Base-by-base conservation (phyloP, 805 yeast species). In the Candida dajiaensis region DNA sequence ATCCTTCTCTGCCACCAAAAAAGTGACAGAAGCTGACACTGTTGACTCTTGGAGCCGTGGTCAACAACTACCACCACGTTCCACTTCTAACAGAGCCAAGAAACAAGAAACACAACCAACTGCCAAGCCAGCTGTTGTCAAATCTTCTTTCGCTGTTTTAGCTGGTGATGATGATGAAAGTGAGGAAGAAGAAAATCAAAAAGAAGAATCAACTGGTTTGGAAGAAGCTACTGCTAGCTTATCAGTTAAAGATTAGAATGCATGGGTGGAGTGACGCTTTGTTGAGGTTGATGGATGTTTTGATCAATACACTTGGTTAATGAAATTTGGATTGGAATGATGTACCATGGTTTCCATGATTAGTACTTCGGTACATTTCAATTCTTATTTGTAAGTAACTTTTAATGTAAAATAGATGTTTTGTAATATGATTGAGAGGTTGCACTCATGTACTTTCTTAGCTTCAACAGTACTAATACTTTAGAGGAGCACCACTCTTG, bases 111-210 rank as follows among this genome's bases (percentile, higher is more conserved):
- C 50, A 15, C 36, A 46, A 38, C 39, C 49, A 38, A 47, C 48
- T 21, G 22, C 50, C 35, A 60, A 61, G 51, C 63, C 66, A 46
- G 64, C 56, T 50, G 59, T 59, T 44, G 72, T 65, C 61, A 72
- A 69, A 56, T 74, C 81, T 33, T 64, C 74, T 3, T 80, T 70
- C 57, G 67, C 73, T 42, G 80, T 79, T 21, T 65, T 80, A 59
- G 68, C 75, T 43, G 62, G 59, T 45, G 81, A 78, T 28, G 81
- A 78, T 4, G 79, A 73, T 3, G 79, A 73, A 2, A 76, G 71
- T 7, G 57, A 53, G 18, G 52, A 52, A 19, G 41, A 42, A 7
- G 46, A 45, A 28, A 51, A 52, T 38, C 58, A 48, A 23, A 41
- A 49, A 3, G 63, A 55, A 22, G 54, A 55, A 28, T 58, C 50